These are phyloP conservation scores for Solanum hybrid DNA, from an alignment of 305 asterid genomes.

Conservation along the genomic window DNA sequence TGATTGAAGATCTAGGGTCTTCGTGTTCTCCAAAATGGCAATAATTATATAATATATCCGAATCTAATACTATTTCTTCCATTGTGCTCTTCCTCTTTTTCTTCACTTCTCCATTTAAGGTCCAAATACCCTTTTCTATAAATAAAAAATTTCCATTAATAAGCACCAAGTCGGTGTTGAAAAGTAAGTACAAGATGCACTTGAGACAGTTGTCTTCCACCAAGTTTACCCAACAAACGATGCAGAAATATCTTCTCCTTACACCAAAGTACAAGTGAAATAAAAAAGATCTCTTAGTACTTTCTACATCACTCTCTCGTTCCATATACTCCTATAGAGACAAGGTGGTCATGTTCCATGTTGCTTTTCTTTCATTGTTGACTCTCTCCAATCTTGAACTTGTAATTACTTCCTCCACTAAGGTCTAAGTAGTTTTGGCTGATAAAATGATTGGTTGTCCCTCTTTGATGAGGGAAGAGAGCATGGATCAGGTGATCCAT, in stretches of 20 bases:
- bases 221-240: background rate
- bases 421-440: background rate
- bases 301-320: background rate
- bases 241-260: background rate
- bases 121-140: background rate
- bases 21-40: background rate
- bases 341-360: background rate
- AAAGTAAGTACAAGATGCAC: background rate
- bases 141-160: background rate
- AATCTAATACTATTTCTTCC: background rate
- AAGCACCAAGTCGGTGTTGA: background rate
- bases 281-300: background rate
- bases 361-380: background rate
- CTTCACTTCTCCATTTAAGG: background rate
- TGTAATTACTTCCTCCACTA: background rate
- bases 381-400: background rate
- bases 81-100: background rate
- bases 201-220: background rate
- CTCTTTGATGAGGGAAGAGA: background rate
- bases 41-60: background rate
- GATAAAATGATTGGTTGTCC: background rate
- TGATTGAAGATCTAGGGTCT: background rate
- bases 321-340: background rate
- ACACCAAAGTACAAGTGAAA: background rate
- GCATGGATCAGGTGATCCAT: background rate